Percentiles rank a stretch among this genome's conserved stretches.
phyloP scores from a whole-genome alignment of 164 flowering plant genomes.

The Berberis thunbergii region DNA sequence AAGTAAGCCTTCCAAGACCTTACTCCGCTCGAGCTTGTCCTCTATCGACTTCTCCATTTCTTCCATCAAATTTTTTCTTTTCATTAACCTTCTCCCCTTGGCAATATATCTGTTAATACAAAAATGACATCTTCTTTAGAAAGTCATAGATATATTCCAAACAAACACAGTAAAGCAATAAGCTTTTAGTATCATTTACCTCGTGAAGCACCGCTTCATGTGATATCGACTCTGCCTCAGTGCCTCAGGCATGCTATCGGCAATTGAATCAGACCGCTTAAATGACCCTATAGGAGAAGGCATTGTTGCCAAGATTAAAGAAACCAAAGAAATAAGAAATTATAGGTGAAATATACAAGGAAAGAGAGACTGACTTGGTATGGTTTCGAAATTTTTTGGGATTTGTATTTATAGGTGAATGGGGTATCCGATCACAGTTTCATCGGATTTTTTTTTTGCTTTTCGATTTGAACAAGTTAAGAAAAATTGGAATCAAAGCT shows the following conservation, averaged over 20 bases:
- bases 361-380: not conserved
- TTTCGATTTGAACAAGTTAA: not conserved
- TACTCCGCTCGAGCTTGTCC: constrained; percentile 51
- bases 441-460: not conserved
- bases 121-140: not conserved
- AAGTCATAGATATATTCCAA: not conserved
- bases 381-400: not conserved
- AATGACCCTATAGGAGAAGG: constrained; percentile 25
- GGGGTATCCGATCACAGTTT: not conserved
- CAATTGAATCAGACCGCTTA: constrained; percentile 53
- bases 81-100: constrained; percentile 66
- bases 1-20: constrained; percentile 59
- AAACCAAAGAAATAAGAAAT: not conserved
- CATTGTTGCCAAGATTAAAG: constrained; percentile 19
- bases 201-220: constrained; percentile 72
- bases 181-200: constrained; percentile 19
- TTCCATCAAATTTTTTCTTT: constrained; percentile 47
- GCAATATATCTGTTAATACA: constrained; percentile 32
- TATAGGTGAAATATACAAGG: too few species aligned
- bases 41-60: constrained; percentile 62
- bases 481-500: not conserved
- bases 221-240: constrained; percentile 59
- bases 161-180: not conserved
- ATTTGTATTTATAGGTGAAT: constrained; percentile 10
- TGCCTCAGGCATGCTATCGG: constrained; percentile 80